Percentiles rank a stretch among this genome's conserved stretches.
Conservation (phyloP, 1,139 yeast species). For the Candida gigantensis region DNA sequence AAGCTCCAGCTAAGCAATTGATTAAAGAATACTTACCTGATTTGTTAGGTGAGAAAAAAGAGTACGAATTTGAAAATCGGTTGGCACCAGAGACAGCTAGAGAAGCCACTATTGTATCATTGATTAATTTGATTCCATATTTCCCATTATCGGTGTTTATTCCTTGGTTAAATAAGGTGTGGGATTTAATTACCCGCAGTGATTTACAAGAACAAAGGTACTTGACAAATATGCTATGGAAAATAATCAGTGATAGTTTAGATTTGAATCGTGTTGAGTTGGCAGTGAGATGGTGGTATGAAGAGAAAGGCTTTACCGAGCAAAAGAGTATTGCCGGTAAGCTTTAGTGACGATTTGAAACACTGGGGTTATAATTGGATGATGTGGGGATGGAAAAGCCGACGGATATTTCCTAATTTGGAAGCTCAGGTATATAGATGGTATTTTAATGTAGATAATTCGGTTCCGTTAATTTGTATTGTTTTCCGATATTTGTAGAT, state of each 20-base stretch:
- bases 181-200: slow-evolving; percentile 41
- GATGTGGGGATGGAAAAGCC: no score
- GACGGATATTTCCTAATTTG: no score
- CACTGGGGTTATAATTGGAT: neutral
- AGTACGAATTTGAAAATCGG: slow-evolving; percentile 27
- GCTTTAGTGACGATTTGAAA: neutral
- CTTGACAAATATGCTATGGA: slow-evolving; percentile 37
- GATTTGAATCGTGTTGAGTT: slow-evolving; percentile 62
- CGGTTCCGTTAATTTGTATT: no score
- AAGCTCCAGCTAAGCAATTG: slow-evolving; percentile 18
- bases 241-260: slow-evolving; percentile 45
- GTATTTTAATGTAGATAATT: no score
- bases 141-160: slow-evolving; percentile 46
- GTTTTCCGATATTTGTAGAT: no score
- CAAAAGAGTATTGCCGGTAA: neutral
- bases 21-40: slow-evolving; percentile 21
- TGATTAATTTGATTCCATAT: slow-evolving; percentile 58
- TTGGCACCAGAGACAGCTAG: slow-evolving; percentile 45
- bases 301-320: neutral
- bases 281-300: slow-evolving; percentile 37
- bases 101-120: slow-evolving; percentile 50
- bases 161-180: slow-evolving; percentile 51
- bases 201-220: slow-evolving; percentile 35
- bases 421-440: no score
- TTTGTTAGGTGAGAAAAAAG: slow-evolving; percentile 12